Evolutionary conservation across 2,329 filamentous ascomycete species (phyloP), one percentile per base, ranked within the genome.

Genomic region (Hirsutella minnesotensis): DNA sequence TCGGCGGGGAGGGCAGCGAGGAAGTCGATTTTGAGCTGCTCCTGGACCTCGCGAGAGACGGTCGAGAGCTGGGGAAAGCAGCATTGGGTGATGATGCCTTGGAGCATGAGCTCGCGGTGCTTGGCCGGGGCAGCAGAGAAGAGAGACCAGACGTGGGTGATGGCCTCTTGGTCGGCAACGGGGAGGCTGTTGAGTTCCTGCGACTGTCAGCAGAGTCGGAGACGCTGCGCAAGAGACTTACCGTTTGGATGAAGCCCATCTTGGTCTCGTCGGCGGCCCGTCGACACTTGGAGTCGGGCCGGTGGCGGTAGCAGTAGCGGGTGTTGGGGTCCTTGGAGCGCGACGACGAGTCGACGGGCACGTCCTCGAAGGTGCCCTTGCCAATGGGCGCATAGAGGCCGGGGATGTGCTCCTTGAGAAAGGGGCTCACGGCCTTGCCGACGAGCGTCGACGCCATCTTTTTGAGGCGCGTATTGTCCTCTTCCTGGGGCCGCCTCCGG

Each of bases 21-120:
- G 59, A 96, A 98, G 65, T 98, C 92, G 66, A 98, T 96, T 62
- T 94, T 92, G 56, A 98, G 89, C 48, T 96, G 82, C 51, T 96
- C 89, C 49, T 87, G 83, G 38, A 98, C 86, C 51, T 88, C 86
- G 47, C 86, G 81, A 2, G 90, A 92, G 44, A 98, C 82, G 51
- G 86, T 89, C 27, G 92, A 96, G 7, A 98, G 77, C 57, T 98
- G 92, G 1, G 92, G 90, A 57, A 98, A 96, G 66, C 92, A 98
- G 63, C 90, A 96, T 61, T 96, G 89, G 0, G 90, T 84, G 47
- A 98, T 81, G 54, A 98, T 90, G 51, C 92, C 92, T 60, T 95
- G 88, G 8, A 98, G 75, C 86, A 98, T 96, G 46, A 98, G 74
- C 49, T 94, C 90, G 52, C 92, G 82, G 57, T 96, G 90, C 59